phyloP scores from a whole-genome alignment of 805 yeast genomes.

The Saccharomyces kudriavzevii region DNA sequence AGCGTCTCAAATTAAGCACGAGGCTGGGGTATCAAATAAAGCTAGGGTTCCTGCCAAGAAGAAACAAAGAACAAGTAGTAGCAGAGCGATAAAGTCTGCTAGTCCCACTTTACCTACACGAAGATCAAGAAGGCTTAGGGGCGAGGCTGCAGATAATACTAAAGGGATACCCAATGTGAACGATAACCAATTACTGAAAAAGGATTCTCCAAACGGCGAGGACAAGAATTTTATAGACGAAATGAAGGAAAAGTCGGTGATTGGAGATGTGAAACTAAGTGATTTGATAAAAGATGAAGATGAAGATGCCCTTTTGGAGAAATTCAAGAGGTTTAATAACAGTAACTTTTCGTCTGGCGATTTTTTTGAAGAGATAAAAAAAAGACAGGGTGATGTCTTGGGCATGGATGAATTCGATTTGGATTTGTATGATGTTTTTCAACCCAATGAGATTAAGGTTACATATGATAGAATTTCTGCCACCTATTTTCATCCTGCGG shows the following conservation, averaged over 20 bases:
- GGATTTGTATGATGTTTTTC: constrained; percentile 45
- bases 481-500: constrained; percentile 69
- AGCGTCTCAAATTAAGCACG: constrained; percentile 45
- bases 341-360: constrained; percentile 56
- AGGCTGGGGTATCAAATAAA: constrained; percentile 32
- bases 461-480: constrained; percentile 64
- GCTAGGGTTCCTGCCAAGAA: constrained; percentile 18
- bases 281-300: constrained; percentile 46
- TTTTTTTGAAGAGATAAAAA: constrained; percentile 48
- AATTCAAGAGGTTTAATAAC: constrained; percentile 25
- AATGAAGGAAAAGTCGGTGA: constrained; percentile 48
- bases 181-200: constrained; percentile 18
- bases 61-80: constrained; percentile 14
- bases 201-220: constrained; percentile 11
- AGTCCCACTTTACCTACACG: constrained; percentile 46
- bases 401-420: constrained; percentile 46
- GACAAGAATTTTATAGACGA: constrained; percentile 39
- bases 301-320: constrained; percentile 27
- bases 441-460: constrained; percentile 64
- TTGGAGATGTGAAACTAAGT: constrained; percentile 55
- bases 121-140: constrained; percentile 73
- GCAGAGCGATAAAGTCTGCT: constrained; percentile 6
- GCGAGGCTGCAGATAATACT: constrained; percentile 49
- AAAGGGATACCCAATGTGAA: constrained; percentile 24
- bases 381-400: constrained; percentile 35